phyloP scores from a whole-genome alignment of 805 yeast species.

The Zygosaccharomyces bisporus region DNA sequence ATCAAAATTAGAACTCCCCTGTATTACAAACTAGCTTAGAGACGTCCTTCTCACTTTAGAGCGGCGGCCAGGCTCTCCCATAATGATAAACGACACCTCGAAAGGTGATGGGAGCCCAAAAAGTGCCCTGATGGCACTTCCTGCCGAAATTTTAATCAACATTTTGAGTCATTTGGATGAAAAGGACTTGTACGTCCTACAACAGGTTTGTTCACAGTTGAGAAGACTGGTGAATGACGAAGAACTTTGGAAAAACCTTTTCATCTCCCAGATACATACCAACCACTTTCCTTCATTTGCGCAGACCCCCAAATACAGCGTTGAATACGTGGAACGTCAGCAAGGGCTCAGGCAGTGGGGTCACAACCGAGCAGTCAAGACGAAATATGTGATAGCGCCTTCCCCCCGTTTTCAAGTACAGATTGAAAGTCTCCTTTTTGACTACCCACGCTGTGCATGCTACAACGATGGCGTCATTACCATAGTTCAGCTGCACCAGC shows the following conservation, averaged over 20 bases:
- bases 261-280: constrained; percentile 31
- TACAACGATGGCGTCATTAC: constrained; percentile 38
- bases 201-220: constrained; percentile 33
- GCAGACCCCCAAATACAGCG: constrained; percentile 34
- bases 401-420: constrained; percentile 23
- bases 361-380: constrained; percentile 35
- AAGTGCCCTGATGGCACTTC: constrained; percentile 25
- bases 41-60: background rate
- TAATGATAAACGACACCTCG: background rate
- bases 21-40: background rate
- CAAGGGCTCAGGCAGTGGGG: constrained; percentile 33
- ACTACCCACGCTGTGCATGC: constrained; percentile 36
- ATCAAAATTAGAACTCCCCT: background rate
- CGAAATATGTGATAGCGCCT: constrained; percentile 32
- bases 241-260: constrained; percentile 42
- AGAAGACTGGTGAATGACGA: constrained; percentile 37
- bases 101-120: background rate
- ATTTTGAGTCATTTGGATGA: constrained; percentile 38
- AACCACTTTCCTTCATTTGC: constrained; percentile 39
- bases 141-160: constrained; percentile 37
- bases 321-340: constrained; percentile 35
- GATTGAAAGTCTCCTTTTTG: constrained; percentile 33
- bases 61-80: background rate
- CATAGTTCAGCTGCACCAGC: constrained; percentile 30
- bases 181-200: constrained; percentile 34